Evolutionary conservation across 495 filamentous ascomycete genomes (phyloP).

Genomic region (Cercophora scortea): DNA sequence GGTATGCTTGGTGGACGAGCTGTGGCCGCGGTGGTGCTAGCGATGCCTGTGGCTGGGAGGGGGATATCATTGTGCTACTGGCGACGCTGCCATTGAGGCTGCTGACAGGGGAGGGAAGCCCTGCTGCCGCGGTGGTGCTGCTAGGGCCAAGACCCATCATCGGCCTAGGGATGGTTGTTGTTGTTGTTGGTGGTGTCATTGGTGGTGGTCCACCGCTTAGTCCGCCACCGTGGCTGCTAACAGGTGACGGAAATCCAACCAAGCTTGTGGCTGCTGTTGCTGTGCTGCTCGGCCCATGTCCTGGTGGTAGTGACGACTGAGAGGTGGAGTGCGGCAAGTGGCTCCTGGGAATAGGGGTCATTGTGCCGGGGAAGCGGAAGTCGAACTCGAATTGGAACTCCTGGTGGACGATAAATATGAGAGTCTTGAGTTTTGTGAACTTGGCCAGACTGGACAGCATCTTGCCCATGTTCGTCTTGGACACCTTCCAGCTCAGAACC

Average conservation of each 20-base stretch:
- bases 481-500: slow-evolving; percentile 37
- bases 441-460: slow-evolving; percentile 35
- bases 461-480: slow-evolving; percentile 40
- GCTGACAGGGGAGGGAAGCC: background rate
- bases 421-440: slow-evolving; percentile 31
- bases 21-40: slow-evolving; percentile 4
- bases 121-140: background rate
- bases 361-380: slow-evolving; percentile 21
- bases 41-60: background rate
- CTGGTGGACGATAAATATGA: slow-evolving; percentile 40
- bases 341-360: slow-evolving; percentile 15
- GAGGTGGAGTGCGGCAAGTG: background rate
- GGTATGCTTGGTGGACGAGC: slow-evolving; percentile 39
- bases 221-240: background rate
- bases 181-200: no score
- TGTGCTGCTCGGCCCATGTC: background rate
- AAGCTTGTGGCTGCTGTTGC: background rate
- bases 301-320: background rate
- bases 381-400: slow-evolving; percentile 40
- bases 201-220: background rate
- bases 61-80: background rate
- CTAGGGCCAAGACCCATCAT: background rate
- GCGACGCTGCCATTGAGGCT: background rate
- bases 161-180: background rate
- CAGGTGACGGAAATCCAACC: background rate